Evolutionary conservation across 352 stramenopile genomes (phyloP).

Genomic region (Phytopythium sindhum): DNA sequence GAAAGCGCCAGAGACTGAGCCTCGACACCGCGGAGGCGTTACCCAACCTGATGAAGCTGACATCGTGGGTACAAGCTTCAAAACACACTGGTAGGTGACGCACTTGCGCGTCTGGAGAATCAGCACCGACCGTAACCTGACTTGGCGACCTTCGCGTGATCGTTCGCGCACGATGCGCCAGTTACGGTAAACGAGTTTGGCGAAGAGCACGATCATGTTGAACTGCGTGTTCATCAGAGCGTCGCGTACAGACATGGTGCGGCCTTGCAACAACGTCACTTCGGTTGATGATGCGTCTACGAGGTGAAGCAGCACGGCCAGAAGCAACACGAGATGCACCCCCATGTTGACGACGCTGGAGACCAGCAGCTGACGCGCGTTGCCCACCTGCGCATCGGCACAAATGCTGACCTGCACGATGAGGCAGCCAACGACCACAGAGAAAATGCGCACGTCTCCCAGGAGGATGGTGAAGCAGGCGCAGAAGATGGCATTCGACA

Average conservation of each 20-base stretch:
- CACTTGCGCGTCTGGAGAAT: slow-evolving; percentile 17
- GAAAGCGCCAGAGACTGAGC: background rate
- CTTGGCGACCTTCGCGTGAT: background rate
- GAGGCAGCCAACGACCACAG: slow-evolving; percentile 14
- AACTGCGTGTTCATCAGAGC: slow-evolving; percentile 24
- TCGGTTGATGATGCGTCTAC: slow-evolving; percentile 15
- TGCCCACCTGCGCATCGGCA: slow-evolving; percentile 19
- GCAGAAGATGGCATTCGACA: slow-evolving; percentile 25
- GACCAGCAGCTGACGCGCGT: slow-evolving; percentile 17
- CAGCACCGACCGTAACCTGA: slow-evolving; percentile 14
- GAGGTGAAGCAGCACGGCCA: slow-evolving; percentile 17
- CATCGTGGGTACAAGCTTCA: slow-evolving; percentile 3
- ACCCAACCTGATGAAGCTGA: background rate
- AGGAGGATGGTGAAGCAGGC: slow-evolving; percentile 17
- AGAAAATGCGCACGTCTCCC: slow-evolving; percentile 17
- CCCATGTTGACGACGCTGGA: slow-evolving; percentile 16
- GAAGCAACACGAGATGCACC: slow-evolving; percentile 14
- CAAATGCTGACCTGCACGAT: slow-evolving; percentile 28
- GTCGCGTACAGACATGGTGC: slow-evolving; percentile 20
- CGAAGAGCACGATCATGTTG: slow-evolving; percentile 29
- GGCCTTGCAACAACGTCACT: slow-evolving; percentile 2
- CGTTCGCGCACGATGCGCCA: slow-evolving; percentile 14
- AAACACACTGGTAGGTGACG: slow-evolving; percentile 26
- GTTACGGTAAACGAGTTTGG: slow-evolving; percentile 23
- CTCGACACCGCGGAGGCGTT: background rate